phyloP scores from a whole-genome alignment of 495 filamentous ascomycete genomes.

The Podospora pseudoanserina region DNA sequence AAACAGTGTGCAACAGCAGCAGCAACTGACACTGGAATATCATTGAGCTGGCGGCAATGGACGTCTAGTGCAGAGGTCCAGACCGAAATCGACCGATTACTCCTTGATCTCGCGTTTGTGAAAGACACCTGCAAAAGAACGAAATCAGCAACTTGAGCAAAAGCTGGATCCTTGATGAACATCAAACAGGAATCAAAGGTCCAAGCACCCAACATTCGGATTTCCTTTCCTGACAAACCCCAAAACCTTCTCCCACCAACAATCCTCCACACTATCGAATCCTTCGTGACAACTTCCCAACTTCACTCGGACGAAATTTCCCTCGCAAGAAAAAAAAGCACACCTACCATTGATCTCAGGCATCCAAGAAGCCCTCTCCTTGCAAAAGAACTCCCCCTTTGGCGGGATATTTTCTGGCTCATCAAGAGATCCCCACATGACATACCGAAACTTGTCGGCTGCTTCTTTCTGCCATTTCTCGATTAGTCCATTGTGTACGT shows the following conservation, averaged over 20 bases:
- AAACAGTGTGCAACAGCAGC: background rate
- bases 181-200: background rate
- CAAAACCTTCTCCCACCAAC: background rate
- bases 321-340: background rate
- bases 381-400: conserved; percentile 69
- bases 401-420: conserved; percentile 57
- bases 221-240: background rate
- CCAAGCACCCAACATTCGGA: background rate
- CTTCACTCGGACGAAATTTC: background rate
- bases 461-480: conserved; percentile 37
- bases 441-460: conserved; percentile 57
- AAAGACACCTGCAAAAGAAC: background rate
- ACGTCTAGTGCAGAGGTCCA: background rate
- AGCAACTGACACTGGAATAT: background rate
- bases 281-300: background rate
- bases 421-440: conserved; percentile 63
- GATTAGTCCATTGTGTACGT: background rate
- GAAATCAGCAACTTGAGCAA: background rate
- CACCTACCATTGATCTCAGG: conserved; percentile 52
- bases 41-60: background rate
- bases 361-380: conserved; percentile 57
- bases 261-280: background rate
- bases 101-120: conserved; percentile 10
- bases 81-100: background rate
- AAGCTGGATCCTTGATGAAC: background rate